Evolutionary conservation across 2,329 filamentous ascomycete genomes (phyloP).

Genomic region (Ceratocystis colombiana): DNA sequence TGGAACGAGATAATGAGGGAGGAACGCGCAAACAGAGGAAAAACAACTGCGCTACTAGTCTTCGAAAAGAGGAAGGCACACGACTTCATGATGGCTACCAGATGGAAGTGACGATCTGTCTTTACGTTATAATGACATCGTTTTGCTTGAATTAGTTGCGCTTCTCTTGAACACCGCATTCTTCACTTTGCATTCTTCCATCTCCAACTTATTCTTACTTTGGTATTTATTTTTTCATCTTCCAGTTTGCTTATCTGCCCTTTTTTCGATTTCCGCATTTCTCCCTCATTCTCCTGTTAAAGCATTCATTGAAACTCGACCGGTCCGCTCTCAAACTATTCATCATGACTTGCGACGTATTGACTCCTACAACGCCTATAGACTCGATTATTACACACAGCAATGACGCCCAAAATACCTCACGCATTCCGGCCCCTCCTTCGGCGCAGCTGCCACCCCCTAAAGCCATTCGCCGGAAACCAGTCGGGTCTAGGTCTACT

Average conservation of each 20-base stretch:
- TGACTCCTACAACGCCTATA: conserved; percentile 4
- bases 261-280: background rate
- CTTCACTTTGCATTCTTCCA: background rate
- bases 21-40: background rate
- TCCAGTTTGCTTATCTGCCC: conserved; percentile 5
- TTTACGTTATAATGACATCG: background rate
- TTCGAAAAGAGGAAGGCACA: background rate
- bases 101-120: background rate
- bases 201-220: conserved; percentile 11
- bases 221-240: conserved; percentile 10
- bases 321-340: background rate
- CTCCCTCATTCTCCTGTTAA: background rate
- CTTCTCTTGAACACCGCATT: background rate
- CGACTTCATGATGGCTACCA: background rate
- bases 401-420: background rate
- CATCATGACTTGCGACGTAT: conserved; percentile 6
- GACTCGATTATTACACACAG: background rate
- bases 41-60: background rate
- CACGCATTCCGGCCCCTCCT: background rate
- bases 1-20: background rate
- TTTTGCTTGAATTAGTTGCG: background rate
- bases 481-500: background rate
- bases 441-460: background rate
- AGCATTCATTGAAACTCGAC: background rate
- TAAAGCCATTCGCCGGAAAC: conserved; percentile 3